A percentile compares a stretch with the other conserved stretches of the same genome.
Evolutionary conservation across 2,329 filamentous ascomycete genomes (phyloP).

Genomic region (Onygena corvina): DNA sequence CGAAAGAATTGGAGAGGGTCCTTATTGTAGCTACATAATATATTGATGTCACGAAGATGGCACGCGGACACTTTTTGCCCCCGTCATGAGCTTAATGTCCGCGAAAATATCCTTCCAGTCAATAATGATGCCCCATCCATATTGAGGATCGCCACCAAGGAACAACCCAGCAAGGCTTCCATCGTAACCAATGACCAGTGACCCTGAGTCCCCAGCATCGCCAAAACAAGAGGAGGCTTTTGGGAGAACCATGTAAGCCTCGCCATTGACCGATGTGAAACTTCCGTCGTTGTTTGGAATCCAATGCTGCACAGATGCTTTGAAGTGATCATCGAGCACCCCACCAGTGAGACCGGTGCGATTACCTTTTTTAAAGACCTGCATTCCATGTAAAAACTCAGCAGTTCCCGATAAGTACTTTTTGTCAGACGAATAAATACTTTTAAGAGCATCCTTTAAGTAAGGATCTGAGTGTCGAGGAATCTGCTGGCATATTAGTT

Average conservation of each 20-base stretch:
- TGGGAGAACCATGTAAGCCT: background rate
- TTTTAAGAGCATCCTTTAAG: background rate
- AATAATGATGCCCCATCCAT: background rate
- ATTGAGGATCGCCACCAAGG: background rate
- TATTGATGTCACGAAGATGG: background rate
- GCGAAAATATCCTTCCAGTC: background rate
- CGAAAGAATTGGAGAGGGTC: too few species aligned
- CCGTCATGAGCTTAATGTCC: background rate
- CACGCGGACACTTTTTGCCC: background rate
- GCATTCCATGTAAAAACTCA: background rate
- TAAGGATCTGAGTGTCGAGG: background rate
- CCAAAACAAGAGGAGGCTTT: background rate
- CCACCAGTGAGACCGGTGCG: background rate
- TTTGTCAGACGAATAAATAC: background rate
- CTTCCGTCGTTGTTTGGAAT: background rate
- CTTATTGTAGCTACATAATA: too few species aligned
- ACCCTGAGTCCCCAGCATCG: background rate
- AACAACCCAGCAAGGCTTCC: background rate
- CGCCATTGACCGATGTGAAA: constrained; percentile 7
- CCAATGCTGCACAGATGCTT: background rate
- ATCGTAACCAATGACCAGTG: background rate
- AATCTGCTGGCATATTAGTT: background rate
- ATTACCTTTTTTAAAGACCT: background rate
- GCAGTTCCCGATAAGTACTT: background rate
- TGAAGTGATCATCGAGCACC: background rate